Evolutionary conservation across 2,329 filamentous ascomycete species (phyloP).

Genomic region (Aspergillus fumigatus): DNA sequence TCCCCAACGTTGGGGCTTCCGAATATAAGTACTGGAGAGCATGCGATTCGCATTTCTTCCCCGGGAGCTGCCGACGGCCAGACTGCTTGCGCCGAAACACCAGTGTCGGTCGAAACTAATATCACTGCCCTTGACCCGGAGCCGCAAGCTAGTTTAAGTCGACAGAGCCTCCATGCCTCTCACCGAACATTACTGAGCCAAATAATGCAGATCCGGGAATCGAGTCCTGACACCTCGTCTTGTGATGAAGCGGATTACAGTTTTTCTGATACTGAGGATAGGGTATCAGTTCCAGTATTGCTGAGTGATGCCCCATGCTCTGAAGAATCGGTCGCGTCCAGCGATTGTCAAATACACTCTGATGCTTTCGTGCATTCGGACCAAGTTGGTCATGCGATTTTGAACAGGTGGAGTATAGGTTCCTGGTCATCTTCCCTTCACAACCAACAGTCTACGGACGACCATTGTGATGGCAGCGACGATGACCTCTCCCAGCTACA

Average conservation of each 20-base stretch:
- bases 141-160: conserved; percentile 56
- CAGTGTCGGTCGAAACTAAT: conserved; percentile 59
- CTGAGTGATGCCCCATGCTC: conserved; percentile 44
- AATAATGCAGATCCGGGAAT: conserved; percentile 47
- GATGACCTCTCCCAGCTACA: conserved; percentile 32
- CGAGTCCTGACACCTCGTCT: conserved; percentile 39
- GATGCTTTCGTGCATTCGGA: conserved; percentile 18
- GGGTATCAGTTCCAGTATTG: conserved; percentile 55
- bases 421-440: conserved; percentile 42
- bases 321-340: conserved; percentile 29
- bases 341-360: conserved; percentile 26
- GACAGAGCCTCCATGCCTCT: conserved; percentile 25
- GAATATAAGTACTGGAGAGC: conserved; percentile 8
- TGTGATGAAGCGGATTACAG: conserved; percentile 35
- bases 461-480: conserved; percentile 32
- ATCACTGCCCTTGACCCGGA: conserved; percentile 62
- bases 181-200: conserved; percentile 45
- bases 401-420: conserved; percentile 41
- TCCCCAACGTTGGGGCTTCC: conserved; percentile 42
- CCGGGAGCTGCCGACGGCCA: conserved; percentile 5
- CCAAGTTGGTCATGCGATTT: conserved; percentile 18
- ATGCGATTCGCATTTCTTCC: background rate
- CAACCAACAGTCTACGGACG: conserved; percentile 32
- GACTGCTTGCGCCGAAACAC: conserved; percentile 49
- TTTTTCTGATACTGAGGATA: conserved; percentile 47